phyloP scores from a whole-genome alignment of 2,329 filamentous ascomycete genomes.

The Colletotrichum sp. region DNA sequence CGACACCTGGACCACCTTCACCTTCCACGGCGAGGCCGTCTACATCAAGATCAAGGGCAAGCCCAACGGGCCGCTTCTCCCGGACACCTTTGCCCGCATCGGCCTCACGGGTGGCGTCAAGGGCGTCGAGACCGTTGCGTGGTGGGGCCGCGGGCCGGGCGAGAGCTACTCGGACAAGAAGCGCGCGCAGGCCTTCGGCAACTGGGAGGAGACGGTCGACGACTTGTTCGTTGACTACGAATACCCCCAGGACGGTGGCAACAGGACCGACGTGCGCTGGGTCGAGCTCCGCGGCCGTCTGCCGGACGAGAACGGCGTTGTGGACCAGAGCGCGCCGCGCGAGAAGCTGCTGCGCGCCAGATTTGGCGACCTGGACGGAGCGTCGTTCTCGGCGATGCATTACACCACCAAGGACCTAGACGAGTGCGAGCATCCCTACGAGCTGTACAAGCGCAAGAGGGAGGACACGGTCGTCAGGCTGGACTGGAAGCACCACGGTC shows the following conservation, averaged over 20 bases:
- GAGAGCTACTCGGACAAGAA: slow-evolving; percentile 74
- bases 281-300: slow-evolving; percentile 47
- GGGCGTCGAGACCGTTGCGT: slow-evolving; percentile 48
- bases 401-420: slow-evolving; percentile 61
- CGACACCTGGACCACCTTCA: slow-evolving; percentile 58
- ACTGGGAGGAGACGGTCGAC: slow-evolving; percentile 51
- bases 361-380: slow-evolving; percentile 51
- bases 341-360: slow-evolving; percentile 44
- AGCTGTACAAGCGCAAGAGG: slow-evolving; percentile 54
- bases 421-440: slow-evolving; percentile 62
- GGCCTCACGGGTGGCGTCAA: slow-evolving; percentile 58
- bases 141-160: slow-evolving; percentile 72
- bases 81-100: slow-evolving; percentile 65
- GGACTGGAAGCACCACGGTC: slow-evolving; percentile 66
- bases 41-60: slow-evolving; percentile 54
- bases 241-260: slow-evolving; percentile 71
- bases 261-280: slow-evolving; percentile 68
- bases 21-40: slow-evolving; percentile 54
- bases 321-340: background rate
- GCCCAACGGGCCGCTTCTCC: slow-evolving; percentile 52
- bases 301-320: slow-evolving; percentile 25
- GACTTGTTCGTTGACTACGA: slow-evolving; percentile 67
- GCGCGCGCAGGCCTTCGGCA: slow-evolving; percentile 61
- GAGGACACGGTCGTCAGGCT: slow-evolving; percentile 62
- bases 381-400: slow-evolving; percentile 61